A percentile compares a stretch with the other conserved stretches of the same genome.
Evolutionary conservation across 2,329 filamentous ascomycete genomes (phyloP).

Genomic region (Hypoxylon sp.): DNA sequence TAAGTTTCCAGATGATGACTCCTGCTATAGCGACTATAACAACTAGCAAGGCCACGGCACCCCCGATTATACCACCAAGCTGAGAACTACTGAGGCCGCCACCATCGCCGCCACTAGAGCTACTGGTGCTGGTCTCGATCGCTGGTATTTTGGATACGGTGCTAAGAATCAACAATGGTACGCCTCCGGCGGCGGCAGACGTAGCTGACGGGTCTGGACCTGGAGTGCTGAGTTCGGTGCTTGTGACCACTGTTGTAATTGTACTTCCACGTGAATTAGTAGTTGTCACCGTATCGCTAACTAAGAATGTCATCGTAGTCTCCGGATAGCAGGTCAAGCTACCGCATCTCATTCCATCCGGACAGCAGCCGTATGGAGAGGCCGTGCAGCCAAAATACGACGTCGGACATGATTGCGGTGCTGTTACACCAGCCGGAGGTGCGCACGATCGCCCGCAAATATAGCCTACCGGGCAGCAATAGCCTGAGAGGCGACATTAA

Average conservation of each 20-base stretch:
- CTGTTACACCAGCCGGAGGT: constrained; percentile 60
- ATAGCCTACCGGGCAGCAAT: constrained; percentile 64
- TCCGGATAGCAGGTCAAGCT: constrained; percentile 64
- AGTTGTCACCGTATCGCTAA: constrained; percentile 62
- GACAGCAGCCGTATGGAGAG: constrained; percentile 69
- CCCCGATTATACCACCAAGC: constrained; percentile 69
- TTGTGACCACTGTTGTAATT: constrained; percentile 60
- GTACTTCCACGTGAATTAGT: constrained; percentile 59
- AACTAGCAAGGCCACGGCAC: constrained; percentile 64
- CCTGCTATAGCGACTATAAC: constrained; percentile 63
- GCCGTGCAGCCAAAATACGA: constrained; percentile 66
- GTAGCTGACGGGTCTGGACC: constrained; percentile 50
- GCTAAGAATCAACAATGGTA: constrained; percentile 63
- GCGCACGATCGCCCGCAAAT: constrained; percentile 62
- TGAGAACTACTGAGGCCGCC: constrained; percentile 58
- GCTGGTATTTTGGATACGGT: constrained; percentile 60
- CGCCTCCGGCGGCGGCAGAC: constrained; percentile 46
- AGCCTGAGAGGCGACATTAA: constrained; percentile 52
- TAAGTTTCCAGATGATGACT: constrained; percentile 67
- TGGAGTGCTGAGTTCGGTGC: constrained; percentile 56
- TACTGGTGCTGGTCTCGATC: constrained; percentile 46
- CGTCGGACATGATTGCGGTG: constrained; percentile 60
- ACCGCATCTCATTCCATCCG: constrained; percentile 65
- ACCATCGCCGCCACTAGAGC: constrained; percentile 46
- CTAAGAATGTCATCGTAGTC: constrained; percentile 61